These are phyloP conservation scores for Stagonosporopsis chrysanthemi DNA, from an alignment of 2,329 filamentous ascomycete species.

Conservation along the genomic window DNA sequence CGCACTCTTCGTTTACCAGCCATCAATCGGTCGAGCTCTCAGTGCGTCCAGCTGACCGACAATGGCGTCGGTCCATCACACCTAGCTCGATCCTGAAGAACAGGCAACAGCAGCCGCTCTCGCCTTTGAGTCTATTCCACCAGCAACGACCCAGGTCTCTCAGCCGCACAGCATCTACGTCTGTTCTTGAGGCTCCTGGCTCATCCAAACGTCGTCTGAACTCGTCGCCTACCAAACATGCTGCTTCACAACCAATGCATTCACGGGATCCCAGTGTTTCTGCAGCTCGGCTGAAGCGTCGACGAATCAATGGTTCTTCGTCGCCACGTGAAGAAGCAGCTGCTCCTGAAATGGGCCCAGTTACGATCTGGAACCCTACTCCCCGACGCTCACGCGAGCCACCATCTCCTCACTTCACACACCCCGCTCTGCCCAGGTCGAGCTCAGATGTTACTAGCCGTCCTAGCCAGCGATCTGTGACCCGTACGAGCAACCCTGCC, in stretches of 20 bases:
- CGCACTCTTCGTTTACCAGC: conserved; percentile 56
- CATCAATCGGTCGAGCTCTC: conserved; percentile 42
- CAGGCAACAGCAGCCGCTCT: conserved; percentile 41
- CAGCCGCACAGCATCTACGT: conserved; percentile 41
- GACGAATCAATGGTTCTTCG: conserved; percentile 50
- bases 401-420: conserved; percentile 51
- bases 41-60: conserved; percentile 45
- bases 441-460: conserved; percentile 51
- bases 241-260: conserved; percentile 33
- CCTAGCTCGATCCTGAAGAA: conserved; percentile 45
- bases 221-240: conserved; percentile 39
- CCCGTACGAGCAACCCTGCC: conserved; percentile 52
- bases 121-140: conserved; percentile 47
- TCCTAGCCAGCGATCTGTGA: conserved; percentile 51
- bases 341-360: conserved; percentile 32
- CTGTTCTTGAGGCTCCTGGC: conserved; percentile 32
- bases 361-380: conserved; percentile 46
- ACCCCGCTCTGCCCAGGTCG: conserved; percentile 35
- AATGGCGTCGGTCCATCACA: conserved; percentile 47
- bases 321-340: conserved; percentile 28
- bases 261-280: conserved; percentile 50
- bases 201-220: conserved; percentile 44
- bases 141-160: conserved; percentile 35
- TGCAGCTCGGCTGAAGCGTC: conserved; percentile 53
- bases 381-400: conserved; percentile 56